phyloP scores from a whole-genome alignment of 1,284 basidiomycete genomes.

The Heliocybe sulcata region DNA sequence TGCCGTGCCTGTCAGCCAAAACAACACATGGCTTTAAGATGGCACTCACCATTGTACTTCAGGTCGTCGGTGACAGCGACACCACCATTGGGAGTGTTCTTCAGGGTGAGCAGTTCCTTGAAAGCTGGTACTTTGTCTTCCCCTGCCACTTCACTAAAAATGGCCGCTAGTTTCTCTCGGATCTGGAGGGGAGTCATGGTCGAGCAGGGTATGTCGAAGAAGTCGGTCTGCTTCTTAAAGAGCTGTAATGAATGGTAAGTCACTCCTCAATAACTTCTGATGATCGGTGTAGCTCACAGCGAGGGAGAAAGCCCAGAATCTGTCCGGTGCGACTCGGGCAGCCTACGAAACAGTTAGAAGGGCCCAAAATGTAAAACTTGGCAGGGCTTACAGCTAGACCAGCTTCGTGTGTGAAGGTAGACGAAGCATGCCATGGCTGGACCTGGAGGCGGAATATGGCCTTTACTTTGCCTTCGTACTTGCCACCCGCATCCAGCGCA shows the following conservation, averaged over 20 bases:
- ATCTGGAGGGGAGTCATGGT: constrained; percentile 67
- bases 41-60: constrained; percentile 69
- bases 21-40: not conserved
- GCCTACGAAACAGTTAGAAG: constrained; percentile 30
- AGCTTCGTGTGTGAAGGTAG: constrained; percentile 77
- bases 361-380: too few relatives aligned
- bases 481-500: constrained; percentile 49
- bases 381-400: constrained; percentile 58
- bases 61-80: constrained; percentile 74
- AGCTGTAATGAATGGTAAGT: constrained; percentile 38
- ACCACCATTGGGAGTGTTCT: constrained; percentile 67
- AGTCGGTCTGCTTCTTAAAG: constrained; percentile 70
- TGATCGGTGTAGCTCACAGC: constrained; percentile 33
- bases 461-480: constrained; percentile 75
- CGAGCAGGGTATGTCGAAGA: constrained; percentile 74
- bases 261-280: not conserved
- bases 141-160: constrained; percentile 47
- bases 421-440: constrained; percentile 78
- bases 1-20: constrained; percentile 16
- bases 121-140: constrained; percentile 40
- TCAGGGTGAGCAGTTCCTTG: constrained; percentile 58
- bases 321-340: constrained; percentile 58
- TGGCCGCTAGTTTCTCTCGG: constrained; percentile 63
- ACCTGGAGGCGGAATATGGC: constrained; percentile 77
- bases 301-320: constrained; percentile 74